A percentile compares a stretch with the other conserved stretches of the same genome.
Evolutionary conservation across 306 rosid species (phyloP).

Genomic region (Gastrolobium bilobum): DNA sequence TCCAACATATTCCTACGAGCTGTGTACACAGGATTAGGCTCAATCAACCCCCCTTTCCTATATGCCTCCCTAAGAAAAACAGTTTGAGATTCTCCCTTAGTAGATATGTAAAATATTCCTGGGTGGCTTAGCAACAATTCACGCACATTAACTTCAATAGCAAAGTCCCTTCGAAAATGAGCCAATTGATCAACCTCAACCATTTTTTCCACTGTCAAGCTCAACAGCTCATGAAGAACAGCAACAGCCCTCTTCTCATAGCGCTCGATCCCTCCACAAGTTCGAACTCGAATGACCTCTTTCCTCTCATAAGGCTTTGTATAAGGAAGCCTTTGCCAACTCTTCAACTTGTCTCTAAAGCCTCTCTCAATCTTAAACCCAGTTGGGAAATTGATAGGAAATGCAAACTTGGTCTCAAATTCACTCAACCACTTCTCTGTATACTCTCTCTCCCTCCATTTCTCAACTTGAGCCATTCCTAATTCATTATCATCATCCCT

Average conservation of each 20-base stretch:
- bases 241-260: conserved; percentile 82
- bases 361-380: conserved; percentile 71
- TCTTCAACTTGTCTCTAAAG: conserved; percentile 72
- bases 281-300: conserved; percentile 50
- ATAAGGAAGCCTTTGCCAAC: conserved; percentile 88
- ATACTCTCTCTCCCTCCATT: conserved; percentile 79
- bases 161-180: conserved; percentile 75
- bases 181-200: conserved; percentile 78
- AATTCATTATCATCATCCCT: conserved; percentile 57
- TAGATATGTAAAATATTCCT: conserved; percentile 84
- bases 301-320: conserved; percentile 75
- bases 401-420: conserved; percentile 73
- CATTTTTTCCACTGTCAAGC: conserved; percentile 89
- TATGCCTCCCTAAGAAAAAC: conserved; percentile 84
- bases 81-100: conserved; percentile 65
- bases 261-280: conserved; percentile 66
- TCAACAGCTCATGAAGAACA: conserved; percentile 82
- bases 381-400: conserved; percentile 75
- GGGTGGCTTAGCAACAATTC: conserved; percentile 72
- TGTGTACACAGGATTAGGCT: conserved; percentile 60
- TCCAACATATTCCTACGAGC: conserved; percentile 73
- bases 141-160: conserved; percentile 65
- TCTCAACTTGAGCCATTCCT: conserved; percentile 61
- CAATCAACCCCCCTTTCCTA: conserved; percentile 64
- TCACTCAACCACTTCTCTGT: conserved; percentile 89